Evolutionary conservation across 768 basidiomycete species (phyloP), one percentile per base, ranked within the genome.

Genomic region (Pleurotus pulmonarius): DNA sequence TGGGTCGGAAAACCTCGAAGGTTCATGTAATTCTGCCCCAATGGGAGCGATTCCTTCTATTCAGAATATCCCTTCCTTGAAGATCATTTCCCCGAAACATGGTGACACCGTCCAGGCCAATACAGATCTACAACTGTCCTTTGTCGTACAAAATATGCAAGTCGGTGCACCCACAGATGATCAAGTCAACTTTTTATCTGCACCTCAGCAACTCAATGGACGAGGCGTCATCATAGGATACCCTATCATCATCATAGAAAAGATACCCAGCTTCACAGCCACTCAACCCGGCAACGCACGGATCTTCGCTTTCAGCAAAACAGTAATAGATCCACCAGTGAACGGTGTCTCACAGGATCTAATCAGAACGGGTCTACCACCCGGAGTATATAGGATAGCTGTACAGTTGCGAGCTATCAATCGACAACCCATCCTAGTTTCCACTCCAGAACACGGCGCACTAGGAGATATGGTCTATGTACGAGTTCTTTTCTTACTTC

Each of bases 391-490:
- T 71, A 73, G 78, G 57, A 64, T 87, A 22, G 76, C 80, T 58
- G 78, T 81, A 4, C 85, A 86, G 67, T 82, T 81, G 62, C 63
- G 77, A 26, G 73, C 78, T 12, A 63, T 78, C 9, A 87, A 87
- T 69, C 83, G 88, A 61, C 79, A 80, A 60, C 85, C 81, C 2
- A 78, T 71, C 49, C 69, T 85, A 56, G 82, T 80, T 39, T 73
- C 85, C 12, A 66, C 87, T 46, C 85, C 80, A 15, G 84, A 83
- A 60, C 87, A 83, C 60, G 85, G 85, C 57, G 67, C 70, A 16
- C 63, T 85, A 29, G 83, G 88, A 65, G 86, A 89, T 63, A 73
- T 71, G 48, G 65, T 82, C 67, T 87, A 87, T 68, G 80, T 85
- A 59, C 60, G 79, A 75, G 41, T 3, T 41, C 45, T 55, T 58